These are phyloP conservation scores for Aureobasidium sp. DNA, from an alignment of 2,329 filamentous ascomycete genomes.

Conservation along the genomic window DNA sequence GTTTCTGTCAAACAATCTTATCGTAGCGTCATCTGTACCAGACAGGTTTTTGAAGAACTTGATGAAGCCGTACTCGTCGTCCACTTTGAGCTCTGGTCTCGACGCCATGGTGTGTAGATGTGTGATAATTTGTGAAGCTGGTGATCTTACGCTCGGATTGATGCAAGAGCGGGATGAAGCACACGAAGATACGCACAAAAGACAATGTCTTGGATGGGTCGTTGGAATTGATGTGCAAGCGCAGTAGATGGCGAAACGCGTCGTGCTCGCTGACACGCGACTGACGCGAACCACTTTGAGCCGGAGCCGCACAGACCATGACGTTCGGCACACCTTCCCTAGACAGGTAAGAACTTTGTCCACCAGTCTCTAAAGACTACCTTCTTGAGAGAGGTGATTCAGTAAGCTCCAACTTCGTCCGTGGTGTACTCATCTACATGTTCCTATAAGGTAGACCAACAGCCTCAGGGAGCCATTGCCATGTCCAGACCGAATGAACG, in stretches of 20 bases:
- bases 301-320: not conserved
- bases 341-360: not conserved
- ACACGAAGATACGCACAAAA: not conserved
- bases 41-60: conserved; percentile 83
- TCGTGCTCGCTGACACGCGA: not conserved
- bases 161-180: not conserved
- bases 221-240: not conserved
- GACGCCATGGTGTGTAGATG: conserved; percentile 38
- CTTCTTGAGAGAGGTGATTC: no score
- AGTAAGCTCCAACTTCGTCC: not conserved
- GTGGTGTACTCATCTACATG: not conserved
- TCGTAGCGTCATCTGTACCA: conserved; percentile 64
- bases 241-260: not conserved
- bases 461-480: not conserved
- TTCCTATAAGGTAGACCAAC: not conserved
- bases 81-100: conserved; percentile 59
- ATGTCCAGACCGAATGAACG: not conserved
- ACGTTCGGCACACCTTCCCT: not conserved
- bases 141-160: not conserved
- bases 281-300: not conserved
- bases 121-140: not conserved
- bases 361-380: no score
- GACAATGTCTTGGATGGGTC: not conserved
- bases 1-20: conserved; percentile 86
- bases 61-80: conserved; percentile 96